These are phyloP conservation scores for Pyrenochaeta sp. DNA, from an alignment of 2,329 filamentous ascomycete genomes.

Conservation along the genomic window DNA sequence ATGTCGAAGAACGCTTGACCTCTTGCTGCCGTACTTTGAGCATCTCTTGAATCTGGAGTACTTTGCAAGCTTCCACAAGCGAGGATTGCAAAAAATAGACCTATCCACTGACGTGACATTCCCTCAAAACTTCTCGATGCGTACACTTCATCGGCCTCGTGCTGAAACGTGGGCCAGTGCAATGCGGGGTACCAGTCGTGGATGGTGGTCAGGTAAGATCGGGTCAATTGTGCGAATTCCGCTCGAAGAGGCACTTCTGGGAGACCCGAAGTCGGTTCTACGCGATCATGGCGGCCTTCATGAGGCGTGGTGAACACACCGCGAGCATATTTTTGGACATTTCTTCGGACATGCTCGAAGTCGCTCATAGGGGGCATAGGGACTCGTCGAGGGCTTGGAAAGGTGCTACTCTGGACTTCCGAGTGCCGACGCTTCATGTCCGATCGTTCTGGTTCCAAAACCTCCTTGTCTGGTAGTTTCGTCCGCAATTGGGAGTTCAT, in stretches of 20 bases:
- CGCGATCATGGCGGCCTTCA: constrained; percentile 58
- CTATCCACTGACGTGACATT: constrained; percentile 73
- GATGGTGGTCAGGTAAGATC: constrained; percentile 76
- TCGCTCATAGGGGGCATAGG: constrained; percentile 70
- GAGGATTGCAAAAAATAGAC: constrained; percentile 82
- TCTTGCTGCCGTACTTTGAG: constrained; percentile 61
- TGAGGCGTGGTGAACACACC: constrained; percentile 83
- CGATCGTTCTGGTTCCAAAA: constrained; percentile 51
- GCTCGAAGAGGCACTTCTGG: constrained; percentile 74
- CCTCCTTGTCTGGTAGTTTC: constrained; percentile 62
- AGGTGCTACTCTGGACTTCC: constrained; percentile 14
- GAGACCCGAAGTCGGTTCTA: constrained; percentile 55
- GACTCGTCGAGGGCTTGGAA: constrained; percentile 53
- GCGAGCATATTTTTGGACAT: constrained; percentile 75
- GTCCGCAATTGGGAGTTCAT: constrained; percentile 79
- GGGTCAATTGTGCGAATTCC: constrained; percentile 74
- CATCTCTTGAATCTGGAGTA: constrained; percentile 62
- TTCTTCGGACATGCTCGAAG: constrained; percentile 73
- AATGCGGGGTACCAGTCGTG: constrained; percentile 85
- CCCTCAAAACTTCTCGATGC: constrained; percentile 66
- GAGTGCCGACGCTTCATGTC: constrained; percentile 56
- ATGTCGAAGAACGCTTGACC: constrained; percentile 74
- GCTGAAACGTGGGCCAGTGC: constrained; percentile 85
- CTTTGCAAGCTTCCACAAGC: constrained; percentile 82
- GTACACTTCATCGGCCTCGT: constrained; percentile 80